phyloP scores from a whole-genome alignment of 1,284 basidiomycete species.

The Rhodotorula sp. region DNA sequence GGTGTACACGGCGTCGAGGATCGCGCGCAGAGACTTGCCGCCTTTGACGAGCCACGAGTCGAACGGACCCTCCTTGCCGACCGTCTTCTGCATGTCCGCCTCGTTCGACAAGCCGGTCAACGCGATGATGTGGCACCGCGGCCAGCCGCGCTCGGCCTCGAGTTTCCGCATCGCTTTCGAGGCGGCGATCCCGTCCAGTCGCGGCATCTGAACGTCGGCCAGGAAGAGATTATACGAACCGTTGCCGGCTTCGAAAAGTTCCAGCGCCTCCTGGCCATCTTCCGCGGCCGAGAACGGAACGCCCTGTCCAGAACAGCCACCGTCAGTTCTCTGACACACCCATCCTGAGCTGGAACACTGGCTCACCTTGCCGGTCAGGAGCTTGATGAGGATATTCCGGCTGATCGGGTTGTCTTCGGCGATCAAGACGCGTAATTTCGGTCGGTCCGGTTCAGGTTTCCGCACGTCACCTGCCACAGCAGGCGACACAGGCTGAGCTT shows the following conservation, averaged over 20 bases:
- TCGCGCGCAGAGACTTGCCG: conserved; percentile 23
- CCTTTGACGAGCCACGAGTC: conserved; percentile 39
- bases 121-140: conserved; percentile 18
- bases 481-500: background rate
- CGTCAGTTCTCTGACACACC: background rate
- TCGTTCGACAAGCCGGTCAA: conserved; percentile 33
- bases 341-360: too few species aligned
- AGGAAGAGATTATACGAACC: conserved; percentile 1
- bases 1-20: conserved; percentile 20
- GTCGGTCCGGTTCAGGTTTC: background rate
- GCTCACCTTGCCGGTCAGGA: conserved; percentile 8
- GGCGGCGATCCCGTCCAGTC: conserved; percentile 27
- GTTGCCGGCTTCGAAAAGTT: conserved; percentile 3
- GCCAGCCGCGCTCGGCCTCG: conserved; percentile 10
- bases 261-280: conserved; percentile 34
- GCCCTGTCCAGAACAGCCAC: background rate
- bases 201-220: conserved; percentile 33
- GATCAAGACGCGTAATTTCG: conserved; percentile 19
- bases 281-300: conserved; percentile 21
- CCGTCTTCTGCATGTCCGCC: conserved; percentile 24
- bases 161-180: conserved; percentile 18
- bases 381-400: conserved; percentile 25
- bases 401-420: conserved; percentile 38
- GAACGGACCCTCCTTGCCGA: conserved; percentile 6
- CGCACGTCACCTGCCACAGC: background rate